These are phyloP conservation scores for Aspergillus oerlinghausenensis DNA, from an alignment of 2,329 filamentous ascomycete species.

Conservation along the genomic window DNA sequence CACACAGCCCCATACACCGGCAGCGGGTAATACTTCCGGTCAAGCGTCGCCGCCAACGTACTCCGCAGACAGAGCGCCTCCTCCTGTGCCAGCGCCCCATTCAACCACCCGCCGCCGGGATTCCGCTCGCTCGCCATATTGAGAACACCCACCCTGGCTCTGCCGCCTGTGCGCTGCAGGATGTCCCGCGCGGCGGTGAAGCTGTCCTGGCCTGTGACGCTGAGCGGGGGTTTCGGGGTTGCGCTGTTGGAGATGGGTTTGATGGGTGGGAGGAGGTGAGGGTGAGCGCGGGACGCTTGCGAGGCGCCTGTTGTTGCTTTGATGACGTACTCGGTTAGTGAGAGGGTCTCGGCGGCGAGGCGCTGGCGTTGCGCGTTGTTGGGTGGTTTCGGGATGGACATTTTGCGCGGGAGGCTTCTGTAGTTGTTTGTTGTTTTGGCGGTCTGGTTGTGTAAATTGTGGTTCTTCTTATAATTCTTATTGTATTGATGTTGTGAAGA, in stretches of 20 bases:
- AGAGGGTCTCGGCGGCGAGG: slow-evolving; percentile 6
- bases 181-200: slow-evolving; percentile 11
- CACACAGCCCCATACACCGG: slow-evolving; percentile 47
- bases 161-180: slow-evolving; percentile 16
- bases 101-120: slow-evolving; percentile 58
- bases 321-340: slow-evolving; percentile 1
- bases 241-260: background rate
- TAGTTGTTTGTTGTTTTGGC: background rate
- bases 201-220: slow-evolving; percentile 7
- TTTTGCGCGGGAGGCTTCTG: background rate
- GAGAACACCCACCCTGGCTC: slow-evolving; percentile 38
- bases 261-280: background rate
- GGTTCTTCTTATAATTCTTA: background rate
- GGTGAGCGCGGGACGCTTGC: background rate
- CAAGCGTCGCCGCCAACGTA: slow-evolving; percentile 19
- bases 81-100: slow-evolving; percentile 58
- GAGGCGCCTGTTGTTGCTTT: background rate
- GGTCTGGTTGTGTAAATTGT: background rate
- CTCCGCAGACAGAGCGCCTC: slow-evolving; percentile 59
- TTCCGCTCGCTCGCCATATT: slow-evolving; percentile 55
- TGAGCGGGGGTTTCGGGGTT: slow-evolving; percentile 1
- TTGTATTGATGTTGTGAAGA: background rate
- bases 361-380: slow-evolving; percentile 8
- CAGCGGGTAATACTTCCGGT: slow-evolving; percentile 45
- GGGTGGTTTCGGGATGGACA: slow-evolving; percentile 2